These are phyloP conservation scores for Endogone sp. DNA, from an alignment of 192 early-diverging fungal genomes.

Conservation along the genomic window DNA sequence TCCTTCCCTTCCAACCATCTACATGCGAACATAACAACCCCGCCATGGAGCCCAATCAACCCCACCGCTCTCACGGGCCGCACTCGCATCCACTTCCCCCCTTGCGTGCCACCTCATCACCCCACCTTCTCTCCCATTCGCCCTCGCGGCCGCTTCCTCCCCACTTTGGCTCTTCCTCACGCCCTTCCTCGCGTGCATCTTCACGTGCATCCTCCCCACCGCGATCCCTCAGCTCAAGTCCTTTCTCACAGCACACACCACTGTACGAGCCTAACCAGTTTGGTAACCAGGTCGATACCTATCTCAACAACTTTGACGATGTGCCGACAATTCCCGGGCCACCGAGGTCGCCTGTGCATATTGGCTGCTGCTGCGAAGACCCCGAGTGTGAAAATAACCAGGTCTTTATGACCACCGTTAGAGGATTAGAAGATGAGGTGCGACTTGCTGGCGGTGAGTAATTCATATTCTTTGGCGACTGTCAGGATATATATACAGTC, in stretches of 20 bases:
- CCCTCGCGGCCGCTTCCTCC: background rate
- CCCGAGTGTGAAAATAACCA: conserved; percentile 10
- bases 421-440: conserved; percentile 30
- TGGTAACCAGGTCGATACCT: background rate
- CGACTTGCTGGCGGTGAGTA: conserved; percentile 38
- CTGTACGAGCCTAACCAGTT: background rate
- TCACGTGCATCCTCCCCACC: background rate
- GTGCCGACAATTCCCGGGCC: conserved; percentile 31
- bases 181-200: background rate
- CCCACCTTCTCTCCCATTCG: background rate
- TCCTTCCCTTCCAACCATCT: too few relatives aligned
- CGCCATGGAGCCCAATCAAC: conserved; percentile 3
- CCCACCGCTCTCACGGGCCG: conserved; percentile 10
- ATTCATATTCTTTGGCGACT: background rate
- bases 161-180: conserved; percentile 1
- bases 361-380: conserved; percentile 21
- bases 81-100: conserved; percentile 4
- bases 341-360: conserved; percentile 8
- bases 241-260: background rate
- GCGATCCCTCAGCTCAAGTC: conserved; percentile 1
- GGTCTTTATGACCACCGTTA: conserved; percentile 1
- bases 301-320: conserved; percentile 16
- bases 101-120: conserved; percentile 1
- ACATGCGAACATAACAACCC: too few relatives aligned
- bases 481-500: background rate